phyloP scores from a whole-genome alignment of 2,329 filamentous ascomycete species.

The Magnaporthiopsis rhizophila region DNA sequence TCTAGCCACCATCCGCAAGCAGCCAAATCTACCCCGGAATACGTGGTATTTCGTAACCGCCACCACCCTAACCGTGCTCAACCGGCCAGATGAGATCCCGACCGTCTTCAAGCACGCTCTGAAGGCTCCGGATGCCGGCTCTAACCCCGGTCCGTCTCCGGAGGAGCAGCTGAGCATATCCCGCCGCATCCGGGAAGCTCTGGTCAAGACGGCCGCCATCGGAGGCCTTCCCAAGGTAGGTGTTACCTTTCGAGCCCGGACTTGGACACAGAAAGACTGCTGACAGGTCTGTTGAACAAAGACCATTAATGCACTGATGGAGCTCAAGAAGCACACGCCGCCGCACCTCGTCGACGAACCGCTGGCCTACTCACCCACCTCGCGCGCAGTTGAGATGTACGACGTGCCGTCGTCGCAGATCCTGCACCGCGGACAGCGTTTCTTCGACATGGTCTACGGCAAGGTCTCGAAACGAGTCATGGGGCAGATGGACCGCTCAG shows the following conservation, averaged over 20 bases:
- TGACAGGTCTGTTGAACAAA: slow-evolving; percentile 12
- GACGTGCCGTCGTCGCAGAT: slow-evolving; percentile 25
- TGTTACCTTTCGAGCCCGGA: neutral
- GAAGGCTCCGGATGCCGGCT: slow-evolving; percentile 15
- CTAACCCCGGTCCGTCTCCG: slow-evolving; percentile 15
- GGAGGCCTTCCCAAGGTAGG: slow-evolving; percentile 42
- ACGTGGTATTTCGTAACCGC: slow-evolving; percentile 42
- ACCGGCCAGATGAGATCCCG: slow-evolving; percentile 39
- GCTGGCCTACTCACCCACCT: slow-evolving; percentile 27
- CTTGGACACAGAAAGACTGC: too few relatives aligned
- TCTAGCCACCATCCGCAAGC: slow-evolving; percentile 30
- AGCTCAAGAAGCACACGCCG: slow-evolving; percentile 35
- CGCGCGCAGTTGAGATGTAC: slow-evolving; percentile 30
- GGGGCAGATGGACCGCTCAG: slow-evolving; percentile 38
- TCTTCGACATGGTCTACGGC: slow-evolving; percentile 42
- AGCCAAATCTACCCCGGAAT: slow-evolving; percentile 33
- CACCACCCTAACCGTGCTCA: slow-evolving; percentile 36
- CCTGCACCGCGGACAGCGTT: slow-evolving; percentile 33
- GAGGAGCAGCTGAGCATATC: slow-evolving; percentile 35
- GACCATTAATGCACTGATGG: slow-evolving; percentile 39
- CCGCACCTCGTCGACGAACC: slow-evolving; percentile 31
- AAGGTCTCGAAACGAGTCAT: slow-evolving; percentile 39
- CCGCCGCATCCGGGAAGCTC: slow-evolving; percentile 38
- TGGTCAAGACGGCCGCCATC: slow-evolving; percentile 39
- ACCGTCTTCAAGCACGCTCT: slow-evolving; percentile 35